A percentile compares a stretch with the other conserved stretches of the same genome.
These are phyloP conservation scores for Trichoderma brevicompactum DNA, from an alignment of 2,329 filamentous ascomycete species.

Conservation along the genomic window DNA sequence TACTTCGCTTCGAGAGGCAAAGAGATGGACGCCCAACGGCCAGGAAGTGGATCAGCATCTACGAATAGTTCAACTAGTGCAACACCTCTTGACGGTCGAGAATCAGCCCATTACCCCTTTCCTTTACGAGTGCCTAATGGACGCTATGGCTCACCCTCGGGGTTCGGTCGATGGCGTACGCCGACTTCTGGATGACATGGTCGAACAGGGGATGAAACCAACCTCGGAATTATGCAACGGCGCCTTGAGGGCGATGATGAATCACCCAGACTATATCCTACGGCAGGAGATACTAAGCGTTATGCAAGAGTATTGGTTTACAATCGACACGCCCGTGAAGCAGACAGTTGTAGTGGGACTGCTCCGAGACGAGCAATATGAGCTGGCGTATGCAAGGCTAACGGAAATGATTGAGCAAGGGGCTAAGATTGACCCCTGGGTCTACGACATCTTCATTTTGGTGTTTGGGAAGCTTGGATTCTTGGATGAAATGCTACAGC, in stretches of 20 bases:
- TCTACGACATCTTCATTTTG: conserved; percentile 78
- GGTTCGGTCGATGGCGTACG: conserved; percentile 70
- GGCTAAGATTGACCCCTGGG: conserved; percentile 67
- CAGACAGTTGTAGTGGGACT: conserved; percentile 73
- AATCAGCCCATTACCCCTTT: conserved; percentile 58
- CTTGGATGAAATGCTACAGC: conserved; percentile 73
- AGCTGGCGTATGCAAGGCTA: conserved; percentile 74
- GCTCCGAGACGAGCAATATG: conserved; percentile 80
- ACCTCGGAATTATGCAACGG: conserved; percentile 72
- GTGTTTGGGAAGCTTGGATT: conserved; percentile 73
- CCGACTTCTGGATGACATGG: conserved; percentile 74
- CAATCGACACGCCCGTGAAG: conserved; percentile 58
- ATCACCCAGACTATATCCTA: conserved; percentile 84
- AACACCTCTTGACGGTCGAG: conserved; percentile 62
- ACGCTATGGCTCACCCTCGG: conserved; percentile 67
- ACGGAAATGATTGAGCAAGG: conserved; percentile 66
- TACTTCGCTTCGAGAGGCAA: conserved; percentile 35
- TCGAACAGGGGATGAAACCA: conserved; percentile 60
- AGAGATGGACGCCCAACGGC: conserved; percentile 32
- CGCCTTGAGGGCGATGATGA: conserved; percentile 71
- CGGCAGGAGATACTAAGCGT: conserved; percentile 71
- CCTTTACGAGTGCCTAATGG: conserved; percentile 76
- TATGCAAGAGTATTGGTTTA: conserved; percentile 72
- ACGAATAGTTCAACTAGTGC: conserved; percentile 52
- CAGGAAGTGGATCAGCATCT: conserved; percentile 36